Conservation (phyloP, 805 yeast species). For the Candida nonsorbophila region DNA sequence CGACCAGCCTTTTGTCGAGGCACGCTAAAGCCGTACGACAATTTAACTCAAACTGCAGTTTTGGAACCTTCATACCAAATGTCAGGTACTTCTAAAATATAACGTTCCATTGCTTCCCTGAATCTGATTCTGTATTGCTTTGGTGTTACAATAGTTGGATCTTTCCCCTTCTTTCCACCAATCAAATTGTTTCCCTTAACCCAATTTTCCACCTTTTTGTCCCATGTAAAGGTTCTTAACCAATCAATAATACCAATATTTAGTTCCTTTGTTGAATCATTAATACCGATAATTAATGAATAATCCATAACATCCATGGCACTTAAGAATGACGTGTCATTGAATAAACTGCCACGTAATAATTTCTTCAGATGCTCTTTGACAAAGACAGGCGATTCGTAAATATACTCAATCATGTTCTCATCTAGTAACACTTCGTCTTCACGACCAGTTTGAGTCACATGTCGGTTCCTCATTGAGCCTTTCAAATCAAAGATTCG, state of each 20-base stretch:
- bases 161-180: constrained; percentile 79
- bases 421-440: constrained; percentile 94
- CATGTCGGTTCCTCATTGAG: constrained; percentile 96
- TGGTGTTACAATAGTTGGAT: constrained; percentile 96
- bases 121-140: constrained; percentile 91
- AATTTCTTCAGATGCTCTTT: constrained; percentile 86
- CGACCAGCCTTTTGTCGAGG: too few relatives aligned
- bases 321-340: constrained; percentile 88
- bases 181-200: constrained; percentile 87
- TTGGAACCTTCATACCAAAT: constrained; percentile 42
- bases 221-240: constrained; percentile 97
- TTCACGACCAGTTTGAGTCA: constrained; percentile 90
- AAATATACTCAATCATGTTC: constrained; percentile 96
- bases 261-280: constrained; percentile 52
- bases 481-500: constrained; percentile 95
- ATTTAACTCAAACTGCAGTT: too few relatives aligned
- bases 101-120: constrained; percentile 96
- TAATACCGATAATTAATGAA: constrained; percentile 90
- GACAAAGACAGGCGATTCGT: constrained; percentile 92
- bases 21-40: too few relatives aligned
- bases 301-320: constrained; percentile 99
- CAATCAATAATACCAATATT: constrained; percentile 95
- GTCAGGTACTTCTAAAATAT: constrained; percentile 92
- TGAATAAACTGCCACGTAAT: constrained; percentile 85
- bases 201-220: constrained; percentile 96